phyloP scores from a whole-genome alignment of 2,329 filamentous ascomycete species.

The Neocatenulostroma microsporum region DNA sequence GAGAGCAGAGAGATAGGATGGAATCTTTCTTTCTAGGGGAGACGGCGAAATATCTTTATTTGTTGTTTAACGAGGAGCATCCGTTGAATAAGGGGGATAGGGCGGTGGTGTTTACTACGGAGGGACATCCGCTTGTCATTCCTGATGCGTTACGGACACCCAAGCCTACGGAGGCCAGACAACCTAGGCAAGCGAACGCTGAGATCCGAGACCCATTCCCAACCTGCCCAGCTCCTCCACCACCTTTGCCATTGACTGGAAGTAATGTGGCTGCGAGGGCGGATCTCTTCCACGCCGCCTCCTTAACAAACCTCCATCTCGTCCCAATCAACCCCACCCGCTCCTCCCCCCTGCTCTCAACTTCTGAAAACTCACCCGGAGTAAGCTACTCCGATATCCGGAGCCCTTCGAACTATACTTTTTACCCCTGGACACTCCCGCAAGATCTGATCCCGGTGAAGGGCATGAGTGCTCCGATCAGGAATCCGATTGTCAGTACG shows the following conservation, averaged over 20 bases:
- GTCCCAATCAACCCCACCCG: slow-evolving; percentile 45
- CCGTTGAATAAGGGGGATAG: slow-evolving; percentile 81
- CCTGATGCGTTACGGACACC: slow-evolving; percentile 9
- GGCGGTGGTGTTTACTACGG: slow-evolving; percentile 88
- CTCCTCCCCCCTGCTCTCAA: slow-evolving; percentile 45
- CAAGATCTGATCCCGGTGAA: slow-evolving; percentile 63
- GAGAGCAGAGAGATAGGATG: slow-evolving; percentile 89
- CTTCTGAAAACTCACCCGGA: slow-evolving; percentile 45
- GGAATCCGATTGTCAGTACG: slow-evolving; percentile 63
- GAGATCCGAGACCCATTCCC: too few relatives aligned
- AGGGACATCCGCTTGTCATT: slow-evolving; percentile 87
- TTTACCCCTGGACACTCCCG: slow-evolving; percentile 91
- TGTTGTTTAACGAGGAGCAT: slow-evolving; percentile 79
- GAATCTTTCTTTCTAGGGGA: slow-evolving; percentile 98
- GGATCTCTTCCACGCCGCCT: slow-evolving; percentile 84
- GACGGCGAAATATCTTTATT: slow-evolving; percentile 89
- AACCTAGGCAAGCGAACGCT: slow-evolving; percentile 4
- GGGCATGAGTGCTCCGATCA: slow-evolving; percentile 67
- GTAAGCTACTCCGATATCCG: slow-evolving; percentile 47
- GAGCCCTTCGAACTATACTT: slow-evolving; percentile 68
- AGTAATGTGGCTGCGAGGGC: slow-evolving; percentile 71
- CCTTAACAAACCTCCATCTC: slow-evolving; percentile 70
- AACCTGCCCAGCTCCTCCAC: slow-evolving; percentile 59
- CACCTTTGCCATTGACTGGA: slow-evolving; percentile 57
- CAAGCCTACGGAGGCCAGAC: not conserved